A percentile compares a stretch with the other conserved stretches of the same genome.
These are phyloP conservation scores for Centella asiatica DNA, from an alignment of 129 eudicot genomes.

Conservation along the genomic window DNA sequence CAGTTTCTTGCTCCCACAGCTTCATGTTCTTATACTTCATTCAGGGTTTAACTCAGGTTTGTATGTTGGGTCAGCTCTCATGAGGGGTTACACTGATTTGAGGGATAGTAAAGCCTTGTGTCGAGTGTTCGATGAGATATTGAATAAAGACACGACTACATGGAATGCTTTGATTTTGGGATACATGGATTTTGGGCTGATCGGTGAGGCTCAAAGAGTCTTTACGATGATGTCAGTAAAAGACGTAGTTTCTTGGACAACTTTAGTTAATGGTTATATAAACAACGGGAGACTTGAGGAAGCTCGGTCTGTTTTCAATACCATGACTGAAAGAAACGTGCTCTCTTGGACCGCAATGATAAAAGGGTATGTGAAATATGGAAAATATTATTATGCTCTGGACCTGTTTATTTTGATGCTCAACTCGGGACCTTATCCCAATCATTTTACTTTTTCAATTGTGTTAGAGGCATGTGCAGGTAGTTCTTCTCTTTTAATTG, in stretches of 20 bases:
- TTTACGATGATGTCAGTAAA: constrained; percentile 56
- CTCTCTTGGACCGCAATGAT: constrained; percentile 84
- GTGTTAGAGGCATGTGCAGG: constrained; percentile 74
- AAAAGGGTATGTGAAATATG: constrained; percentile 51
- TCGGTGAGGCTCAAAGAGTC: constrained; percentile 40
- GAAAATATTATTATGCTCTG: constrained; percentile 37
- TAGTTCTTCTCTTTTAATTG: constrained; percentile 45
- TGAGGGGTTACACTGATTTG: constrained; percentile 59
- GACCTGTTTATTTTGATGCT: constrained; percentile 47
- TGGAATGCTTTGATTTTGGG: constrained; percentile 79
- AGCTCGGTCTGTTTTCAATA: constrained; percentile 40
- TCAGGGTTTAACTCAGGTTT: constrained; percentile 42
- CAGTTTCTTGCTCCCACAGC: constrained; percentile 47
- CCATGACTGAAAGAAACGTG: constrained; percentile 56
- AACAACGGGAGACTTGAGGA: constrained; percentile 41
- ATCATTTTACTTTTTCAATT: constrained; percentile 61
- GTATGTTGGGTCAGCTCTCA: constrained; percentile 72
- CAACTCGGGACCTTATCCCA: constrained; percentile 41
- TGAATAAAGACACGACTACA: constrained; percentile 37
- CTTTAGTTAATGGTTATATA: constrained; percentile 60
- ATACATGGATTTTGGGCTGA: constrained; percentile 67
- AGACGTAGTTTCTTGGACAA: constrained; percentile 62
- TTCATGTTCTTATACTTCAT: constrained; percentile 39
- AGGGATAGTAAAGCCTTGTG: constrained; percentile 20
- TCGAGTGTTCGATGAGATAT: constrained; percentile 56